These are phyloP conservation scores for Zizania latifolia DNA, from an alignment of 176 grass and related monocot genomes.

Conservation along the genomic window DNA sequence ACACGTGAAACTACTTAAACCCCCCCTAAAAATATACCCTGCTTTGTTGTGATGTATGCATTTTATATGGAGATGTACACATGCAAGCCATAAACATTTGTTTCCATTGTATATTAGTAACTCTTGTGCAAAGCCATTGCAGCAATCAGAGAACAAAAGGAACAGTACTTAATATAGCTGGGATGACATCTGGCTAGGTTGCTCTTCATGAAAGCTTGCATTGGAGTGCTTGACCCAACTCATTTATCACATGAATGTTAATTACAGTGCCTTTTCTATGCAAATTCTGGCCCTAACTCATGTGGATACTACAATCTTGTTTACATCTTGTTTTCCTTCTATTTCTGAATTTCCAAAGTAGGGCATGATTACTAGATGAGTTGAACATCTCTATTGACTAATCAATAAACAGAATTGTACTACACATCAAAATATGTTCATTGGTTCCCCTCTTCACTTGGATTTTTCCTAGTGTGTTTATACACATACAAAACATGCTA, in stretches of 20 bases:
- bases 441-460: not conserved
- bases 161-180: not conserved
- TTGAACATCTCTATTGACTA: not conserved
- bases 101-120: not conserved
- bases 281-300: not conserved
- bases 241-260: not conserved
- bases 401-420: not conserved
- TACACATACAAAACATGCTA: not conserved
- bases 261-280: not conserved
- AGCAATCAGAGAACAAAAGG: not conserved
- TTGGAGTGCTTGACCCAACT: not conserved
- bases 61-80: not conserved
- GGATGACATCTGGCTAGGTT: not conserved
- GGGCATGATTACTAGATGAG: not conserved
- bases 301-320: not conserved
- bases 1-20: slow-evolving; percentile 28
- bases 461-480: not conserved
- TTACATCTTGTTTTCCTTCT: no score
- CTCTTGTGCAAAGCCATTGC: not conserved
- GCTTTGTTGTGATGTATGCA: not conserved
- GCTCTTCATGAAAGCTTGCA: not conserved
- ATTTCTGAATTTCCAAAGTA: not conserved
- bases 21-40: not conserved
- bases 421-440: not conserved
- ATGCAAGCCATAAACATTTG: not conserved